Conservation (phyloP, 2,329 filamentous ascomycete species). For the Xylariomycetidae sp. region DNA sequence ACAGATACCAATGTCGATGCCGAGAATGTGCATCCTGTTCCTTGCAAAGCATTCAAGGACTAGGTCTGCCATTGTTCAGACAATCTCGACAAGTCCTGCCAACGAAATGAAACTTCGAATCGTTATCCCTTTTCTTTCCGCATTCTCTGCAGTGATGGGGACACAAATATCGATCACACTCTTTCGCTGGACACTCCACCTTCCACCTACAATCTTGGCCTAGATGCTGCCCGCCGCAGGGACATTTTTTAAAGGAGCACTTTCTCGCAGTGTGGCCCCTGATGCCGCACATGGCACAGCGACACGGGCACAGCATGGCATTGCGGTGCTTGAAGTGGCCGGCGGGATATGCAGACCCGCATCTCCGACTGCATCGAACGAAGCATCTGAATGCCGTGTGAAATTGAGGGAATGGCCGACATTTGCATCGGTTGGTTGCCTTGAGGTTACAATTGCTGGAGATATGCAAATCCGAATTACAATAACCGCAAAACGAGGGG, state of each 20-base stretch:
- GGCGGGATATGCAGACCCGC: constrained; percentile 20
- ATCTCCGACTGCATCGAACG: constrained; percentile 29
- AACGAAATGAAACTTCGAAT: constrained; percentile 22
- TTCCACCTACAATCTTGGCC: constrained; percentile 36
- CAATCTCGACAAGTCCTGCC: constrained; percentile 26
- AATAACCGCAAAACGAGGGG: constrained; percentile 28
- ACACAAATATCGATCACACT: constrained; percentile 30
- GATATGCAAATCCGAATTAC: constrained; percentile 25
- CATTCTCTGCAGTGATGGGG: constrained; percentile 32
- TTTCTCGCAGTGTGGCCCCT: constrained; percentile 31
- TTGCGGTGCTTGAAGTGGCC: constrained; percentile 27
- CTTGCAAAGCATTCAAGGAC: no score
- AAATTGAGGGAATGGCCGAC: constrained; percentile 31
- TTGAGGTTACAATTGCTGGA: constrained; percentile 26
- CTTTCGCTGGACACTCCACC: constrained; percentile 27
- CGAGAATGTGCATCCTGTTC: no score
- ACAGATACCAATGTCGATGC: no score
- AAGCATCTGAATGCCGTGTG: constrained; percentile 29
- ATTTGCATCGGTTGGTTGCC: constrained; percentile 33
- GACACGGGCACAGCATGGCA: constrained; percentile 31
- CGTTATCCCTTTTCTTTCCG: constrained; percentile 19
- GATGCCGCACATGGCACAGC: constrained; percentile 39
- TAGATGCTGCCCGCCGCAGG: constrained; percentile 32
- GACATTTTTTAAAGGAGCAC: constrained; percentile 29
- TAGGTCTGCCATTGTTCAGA: constrained; percentile 17